A percentile compares a stretch with the other conserved stretches of the same genome.
Evolutionary conservation across 371 early-diverging fungal genomes (phyloP).

Genomic region (Capillidium rhysosporum): DNA sequence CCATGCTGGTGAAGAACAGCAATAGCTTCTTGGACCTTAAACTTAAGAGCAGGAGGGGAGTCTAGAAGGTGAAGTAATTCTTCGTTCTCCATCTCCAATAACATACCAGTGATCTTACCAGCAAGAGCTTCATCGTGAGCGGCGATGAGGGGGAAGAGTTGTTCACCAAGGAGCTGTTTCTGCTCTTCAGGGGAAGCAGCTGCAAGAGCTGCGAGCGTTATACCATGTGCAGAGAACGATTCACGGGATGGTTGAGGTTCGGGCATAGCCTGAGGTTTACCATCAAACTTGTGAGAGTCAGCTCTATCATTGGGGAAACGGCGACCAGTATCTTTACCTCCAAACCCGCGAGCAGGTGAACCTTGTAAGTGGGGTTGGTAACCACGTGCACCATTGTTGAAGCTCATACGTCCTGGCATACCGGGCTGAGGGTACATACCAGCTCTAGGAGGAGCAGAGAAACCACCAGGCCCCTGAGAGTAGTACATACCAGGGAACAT

Average conservation of each 20-base stretch:
- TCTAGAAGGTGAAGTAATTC: slow-evolving; percentile 82
- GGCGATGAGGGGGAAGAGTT: slow-evolving; percentile 56
- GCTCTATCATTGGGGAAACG: too few relatives aligned
- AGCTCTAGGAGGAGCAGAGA: slow-evolving; percentile 37
- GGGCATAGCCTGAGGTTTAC: too few relatives aligned
- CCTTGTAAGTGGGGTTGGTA: too few relatives aligned
- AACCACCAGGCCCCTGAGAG: slow-evolving; percentile 21
- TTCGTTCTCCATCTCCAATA: slow-evolving; percentile 92
- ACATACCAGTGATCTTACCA: slow-evolving; percentile 97
- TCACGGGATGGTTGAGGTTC: too few relatives aligned
- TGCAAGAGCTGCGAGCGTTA: slow-evolving; percentile 66
- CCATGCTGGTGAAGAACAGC: slow-evolving; percentile 59
- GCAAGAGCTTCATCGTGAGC: slow-evolving; percentile 50
- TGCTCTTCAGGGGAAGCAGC: slow-evolving; percentile 65
- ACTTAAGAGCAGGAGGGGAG: slow-evolving; percentile 41
- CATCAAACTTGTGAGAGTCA: too few relatives aligned
- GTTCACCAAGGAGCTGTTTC: slow-evolving; percentile 91
- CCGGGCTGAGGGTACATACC: slow-evolving; percentile 47
- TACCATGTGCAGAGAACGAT: neutral
- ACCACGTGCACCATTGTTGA: too few relatives aligned
- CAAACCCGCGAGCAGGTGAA: too few relatives aligned
- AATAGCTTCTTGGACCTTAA: slow-evolving; percentile 66
- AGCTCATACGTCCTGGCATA: slow-evolving; percentile 15
- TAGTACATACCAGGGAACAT: slow-evolving; percentile 13
- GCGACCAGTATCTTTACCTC: too few relatives aligned